A percentile compares a stretch with the other conserved stretches of the same genome.
These are phyloP conservation scores for Trypanosoma caninum DNA, from an alignment of 208 protist species.

Conservation along the genomic window DNA sequence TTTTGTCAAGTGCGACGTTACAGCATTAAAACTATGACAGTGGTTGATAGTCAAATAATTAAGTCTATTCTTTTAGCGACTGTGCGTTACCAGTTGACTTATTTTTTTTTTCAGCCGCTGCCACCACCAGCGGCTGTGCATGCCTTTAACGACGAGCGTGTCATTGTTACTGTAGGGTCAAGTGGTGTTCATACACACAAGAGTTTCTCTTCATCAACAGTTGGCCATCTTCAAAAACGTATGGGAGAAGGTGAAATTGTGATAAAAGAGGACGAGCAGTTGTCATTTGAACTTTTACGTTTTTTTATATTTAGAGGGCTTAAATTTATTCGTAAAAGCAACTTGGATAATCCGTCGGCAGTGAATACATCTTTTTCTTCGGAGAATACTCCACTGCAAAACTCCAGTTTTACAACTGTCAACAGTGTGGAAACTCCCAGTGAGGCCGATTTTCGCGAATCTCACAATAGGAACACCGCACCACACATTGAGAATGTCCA, in stretches of 20 bases:
- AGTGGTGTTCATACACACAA: background rate
- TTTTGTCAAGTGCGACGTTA: conserved; percentile 41
- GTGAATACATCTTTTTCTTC: background rate
- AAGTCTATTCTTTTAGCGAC: conserved; percentile 23
- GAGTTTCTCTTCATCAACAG: background rate
- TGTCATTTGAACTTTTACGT: conserved; percentile 53
- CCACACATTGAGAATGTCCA: conserved; percentile 56
- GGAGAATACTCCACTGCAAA: conserved; percentile 8
- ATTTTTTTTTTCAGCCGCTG: conserved; percentile 28
- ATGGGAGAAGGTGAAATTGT: conserved; percentile 11
- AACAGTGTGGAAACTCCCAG: conserved; percentile 14
- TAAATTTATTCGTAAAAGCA: conserved; percentile 38
- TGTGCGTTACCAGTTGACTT: conserved; percentile 32
- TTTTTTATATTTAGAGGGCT: conserved; percentile 61
- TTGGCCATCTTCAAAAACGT: background rate
- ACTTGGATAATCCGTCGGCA: conserved; percentile 9
- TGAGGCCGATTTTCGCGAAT: conserved; percentile 34
- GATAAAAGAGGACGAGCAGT: conserved; percentile 27
- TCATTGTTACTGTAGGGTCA: conserved; percentile 15
- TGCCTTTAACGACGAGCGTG: background rate
- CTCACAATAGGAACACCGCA: conserved; percentile 21
- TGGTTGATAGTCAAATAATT: conserved; percentile 15
- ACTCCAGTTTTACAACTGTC: conserved; percentile 5
- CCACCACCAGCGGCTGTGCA: conserved; percentile 3
- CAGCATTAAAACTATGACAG: conserved; percentile 4